phyloP scores from a whole-genome alignment of 352 stramenopile genomes.

The Phytophthora syringae region DNA sequence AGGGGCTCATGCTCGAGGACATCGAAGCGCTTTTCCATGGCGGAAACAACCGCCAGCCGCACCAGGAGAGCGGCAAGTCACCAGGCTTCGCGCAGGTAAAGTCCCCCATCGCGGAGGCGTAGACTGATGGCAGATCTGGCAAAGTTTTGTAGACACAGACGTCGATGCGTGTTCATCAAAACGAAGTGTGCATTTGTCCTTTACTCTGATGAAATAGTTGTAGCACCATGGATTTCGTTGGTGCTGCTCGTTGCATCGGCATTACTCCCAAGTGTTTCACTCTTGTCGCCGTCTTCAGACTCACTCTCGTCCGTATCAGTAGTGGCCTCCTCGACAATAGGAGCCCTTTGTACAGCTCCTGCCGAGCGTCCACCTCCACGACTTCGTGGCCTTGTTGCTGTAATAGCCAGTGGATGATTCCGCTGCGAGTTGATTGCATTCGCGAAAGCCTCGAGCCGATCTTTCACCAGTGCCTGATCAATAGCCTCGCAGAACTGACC shows the following conservation, averaged over 20 bases:
- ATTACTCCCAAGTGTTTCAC: neutral
- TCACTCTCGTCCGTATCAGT: conserved; percentile 28
- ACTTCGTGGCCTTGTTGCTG: conserved; percentile 7
- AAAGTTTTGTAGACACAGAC: neutral
- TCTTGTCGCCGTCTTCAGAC: conserved; percentile 5
- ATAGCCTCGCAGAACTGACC: conserved; percentile 63
- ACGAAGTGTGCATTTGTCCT: neutral
- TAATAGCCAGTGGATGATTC: conserved; percentile 7
- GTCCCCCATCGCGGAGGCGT: conserved; percentile 3
- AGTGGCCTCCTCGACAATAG: conserved; percentile 24
- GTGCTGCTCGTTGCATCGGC: neutral
- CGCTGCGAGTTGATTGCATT: conserved; percentile 56
- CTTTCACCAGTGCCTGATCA: conserved; percentile 63
- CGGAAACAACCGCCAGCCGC: neutral
- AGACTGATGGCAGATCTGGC: neutral
- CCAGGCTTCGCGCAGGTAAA: conserved; percentile 9
- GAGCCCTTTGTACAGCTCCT: conserved; percentile 6
- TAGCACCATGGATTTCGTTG: neutral
- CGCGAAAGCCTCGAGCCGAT: conserved; percentile 66
- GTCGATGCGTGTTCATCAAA: neutral
- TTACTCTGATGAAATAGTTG: too few relatives aligned
- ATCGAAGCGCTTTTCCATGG: conserved; percentile 32
- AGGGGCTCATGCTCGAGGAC: conserved; percentile 33
- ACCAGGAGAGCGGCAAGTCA: conserved; percentile 6
- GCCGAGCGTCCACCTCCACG: conserved; percentile 22